Evolutionary conservation across 192 early-diverging fungal genomes (phyloP).

Genomic region (Podochytrium sp.): DNA sequence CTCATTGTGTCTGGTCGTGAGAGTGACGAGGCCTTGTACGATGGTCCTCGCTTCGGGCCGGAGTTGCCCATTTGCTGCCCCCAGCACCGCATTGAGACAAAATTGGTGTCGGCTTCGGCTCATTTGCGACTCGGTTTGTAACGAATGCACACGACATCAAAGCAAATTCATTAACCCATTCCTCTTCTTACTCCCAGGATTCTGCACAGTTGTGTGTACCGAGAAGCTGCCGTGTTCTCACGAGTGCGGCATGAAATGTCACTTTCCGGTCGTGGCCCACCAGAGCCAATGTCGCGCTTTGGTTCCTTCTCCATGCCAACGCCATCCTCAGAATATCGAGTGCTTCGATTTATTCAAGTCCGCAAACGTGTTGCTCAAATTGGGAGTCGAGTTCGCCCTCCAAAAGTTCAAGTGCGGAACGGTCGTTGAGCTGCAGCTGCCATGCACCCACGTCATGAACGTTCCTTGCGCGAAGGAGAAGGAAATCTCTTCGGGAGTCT

Average conservation of each 20-base stretch:
- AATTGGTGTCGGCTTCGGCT: background rate
- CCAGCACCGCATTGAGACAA: slow-evolving; percentile 17
- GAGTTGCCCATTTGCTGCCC: slow-evolving; percentile 31
- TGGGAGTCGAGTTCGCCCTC: slow-evolving; percentile 3
- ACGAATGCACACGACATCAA: no score
- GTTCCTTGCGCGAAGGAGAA: slow-evolving; percentile 25
- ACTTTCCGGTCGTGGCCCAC: slow-evolving; percentile 28
- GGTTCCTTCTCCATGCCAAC: slow-evolving; percentile 13
- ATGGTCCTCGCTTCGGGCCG: slow-evolving; percentile 13
- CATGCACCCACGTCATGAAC: slow-evolving; percentile 24
- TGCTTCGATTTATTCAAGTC: slow-evolving; percentile 13
- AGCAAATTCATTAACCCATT: no score
- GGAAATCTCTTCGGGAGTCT: slow-evolving; percentile 2
- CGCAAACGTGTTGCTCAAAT: slow-evolving; percentile 1
- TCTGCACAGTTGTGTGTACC: slow-evolving; percentile 31
- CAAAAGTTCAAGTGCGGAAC: slow-evolving; percentile 13
- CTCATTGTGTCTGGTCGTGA: background rate
- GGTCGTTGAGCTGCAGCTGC: slow-evolving; percentile 22
- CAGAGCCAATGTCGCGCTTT: slow-evolving; percentile 7
- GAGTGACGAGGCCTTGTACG: background rate
- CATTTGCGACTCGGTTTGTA: slow-evolving; percentile 24
- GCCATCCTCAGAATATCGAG: slow-evolving; percentile 15
- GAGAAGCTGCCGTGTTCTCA: slow-evolving; percentile 28
- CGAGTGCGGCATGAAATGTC: slow-evolving; percentile 21
- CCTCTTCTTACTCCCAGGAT: no score